Base-by-base conservation (phyloP, 345 rosid genomes). In the Aurinia saxatilis region DNA sequence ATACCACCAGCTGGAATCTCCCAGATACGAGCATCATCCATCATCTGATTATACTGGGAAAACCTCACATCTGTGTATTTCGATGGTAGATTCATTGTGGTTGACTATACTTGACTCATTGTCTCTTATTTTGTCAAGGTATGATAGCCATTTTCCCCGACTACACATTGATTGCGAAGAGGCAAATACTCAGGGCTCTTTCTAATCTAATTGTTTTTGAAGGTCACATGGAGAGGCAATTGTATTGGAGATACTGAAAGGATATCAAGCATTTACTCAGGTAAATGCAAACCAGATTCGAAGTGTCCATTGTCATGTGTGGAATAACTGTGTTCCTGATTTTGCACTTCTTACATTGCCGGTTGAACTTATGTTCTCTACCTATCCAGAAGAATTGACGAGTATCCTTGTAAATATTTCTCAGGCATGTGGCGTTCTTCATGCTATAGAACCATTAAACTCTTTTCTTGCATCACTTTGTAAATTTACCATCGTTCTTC, bases 141-240 rank as follows among this genome's bases (percentile, higher is more conserved):
- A 73, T 65, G 73, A 41, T 55, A 68, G 50, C 42, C 69, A 50
- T 40, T 60, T 39, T 54, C 10, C 40, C 47, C 33, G 52, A 40
- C 54, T 71, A 51, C 58, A 10, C 47, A 45, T 42, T 54, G 61
- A 57, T 36, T 57, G 21, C 48, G 47, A 58, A 50, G 50, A 50
- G 19, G 44, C 50, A 2, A 29, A 10, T 37, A 41, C 27, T 27
- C 54, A 36, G 21, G 42, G 29, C 16, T 41, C 50, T 58, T 35
- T 73, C 75, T 79, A 71, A 78, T 75, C 36, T 70, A 59, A 61
- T 18, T 61, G 61, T n/a, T 47, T 73, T 67, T 78, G 77, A 77
- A 93, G 99, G 88, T 93, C 97, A 45, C 99, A 93, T 66, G 97
- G 95, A 63, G 99, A 93, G 84, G 99, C 99, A 64, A 85, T 93